A percentile compares a stretch with the other conserved stretches of the same genome.
Evolutionary conservation across 176 grass and related monocot species (phyloP).

Genomic region (Bothriochloa decipiens): DNA sequence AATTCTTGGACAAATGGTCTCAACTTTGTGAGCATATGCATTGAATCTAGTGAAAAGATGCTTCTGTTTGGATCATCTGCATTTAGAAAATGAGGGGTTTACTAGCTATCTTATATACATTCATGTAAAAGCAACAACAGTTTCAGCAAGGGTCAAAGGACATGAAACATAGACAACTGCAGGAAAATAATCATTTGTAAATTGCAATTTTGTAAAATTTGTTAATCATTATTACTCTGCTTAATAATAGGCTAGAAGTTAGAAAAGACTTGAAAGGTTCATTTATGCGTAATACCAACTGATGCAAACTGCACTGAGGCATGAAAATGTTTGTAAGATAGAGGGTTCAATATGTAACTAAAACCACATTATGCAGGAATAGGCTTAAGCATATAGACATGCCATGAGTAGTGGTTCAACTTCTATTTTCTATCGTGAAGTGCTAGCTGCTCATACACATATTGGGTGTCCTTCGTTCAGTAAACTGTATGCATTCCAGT

Average conservation of each 20-base stretch:
- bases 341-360: background rate
- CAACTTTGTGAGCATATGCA: conserved; percentile 93
- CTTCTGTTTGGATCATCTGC: conserved; percentile 73
- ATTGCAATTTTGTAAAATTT: conserved; percentile 15
- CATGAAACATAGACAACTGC: background rate
- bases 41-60: conserved; percentile 66
- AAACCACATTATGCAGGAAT: conserved; percentile 11
- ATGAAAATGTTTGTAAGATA: background rate
- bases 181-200: conserved; percentile 7
- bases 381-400: background rate
- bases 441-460: background rate
- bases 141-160: conserved; percentile 29
- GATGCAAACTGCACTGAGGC: background rate
- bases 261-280: background rate
- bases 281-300: background rate
- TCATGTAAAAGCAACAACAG: background rate
- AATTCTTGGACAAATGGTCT: conserved; percentile 76
- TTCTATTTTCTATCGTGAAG: background rate
- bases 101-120: conserved; percentile 7
- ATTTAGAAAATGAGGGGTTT: conserved; percentile 11
- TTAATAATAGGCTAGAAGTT: background rate
- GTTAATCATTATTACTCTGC: background rate
- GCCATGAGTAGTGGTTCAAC: background rate
- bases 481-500: background rate
- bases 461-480: background rate